A percentile compares a stretch with the other conserved stretches of the same genome.
phyloP scores from a whole-genome alignment of 2,329 filamentous ascomycete genomes.

The Aspergillus neotritici region DNA sequence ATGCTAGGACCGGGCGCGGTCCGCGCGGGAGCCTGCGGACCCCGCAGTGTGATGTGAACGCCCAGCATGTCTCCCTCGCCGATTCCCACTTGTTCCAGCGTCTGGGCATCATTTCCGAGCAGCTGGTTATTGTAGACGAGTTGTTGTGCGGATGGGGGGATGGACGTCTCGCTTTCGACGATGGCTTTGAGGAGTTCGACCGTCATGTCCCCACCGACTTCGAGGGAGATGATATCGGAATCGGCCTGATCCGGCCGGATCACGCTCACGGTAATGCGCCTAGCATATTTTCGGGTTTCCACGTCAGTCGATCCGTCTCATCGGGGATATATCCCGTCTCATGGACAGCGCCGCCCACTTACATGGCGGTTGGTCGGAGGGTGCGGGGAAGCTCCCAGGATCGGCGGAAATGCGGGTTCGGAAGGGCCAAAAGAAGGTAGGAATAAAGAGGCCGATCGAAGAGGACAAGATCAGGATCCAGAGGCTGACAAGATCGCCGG shows the following conservation, averaged over 20 bases:
- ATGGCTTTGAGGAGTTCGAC: conserved; percentile 80
- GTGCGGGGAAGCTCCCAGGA: conserved; percentile 16
- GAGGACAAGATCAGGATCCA: background rate
- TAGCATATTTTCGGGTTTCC: conserved; percentile 33
- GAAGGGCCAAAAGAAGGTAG: background rate
- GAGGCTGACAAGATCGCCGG: too few species aligned
- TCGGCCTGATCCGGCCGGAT: conserved; percentile 66
- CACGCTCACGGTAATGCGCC: conserved; percentile 84
- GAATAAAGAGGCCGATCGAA: background rate
- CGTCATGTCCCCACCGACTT: conserved; percentile 76
- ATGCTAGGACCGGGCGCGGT: conserved; percentile 24
- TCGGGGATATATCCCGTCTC: too few species aligned
- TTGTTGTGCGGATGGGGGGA: conserved; percentile 68
- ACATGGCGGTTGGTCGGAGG: conserved; percentile 14
- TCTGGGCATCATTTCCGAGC: conserved; percentile 70
- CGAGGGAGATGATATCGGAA: conserved; percentile 71
- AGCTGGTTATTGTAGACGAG: conserved; percentile 86
- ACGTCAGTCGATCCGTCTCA: too few species aligned
- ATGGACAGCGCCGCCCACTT: conserved; percentile 5
- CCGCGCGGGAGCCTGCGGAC: conserved; percentile 26
- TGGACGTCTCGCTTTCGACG: conserved; percentile 74
- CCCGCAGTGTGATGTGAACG: conserved; percentile 59
- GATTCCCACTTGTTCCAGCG: conserved; percentile 73
- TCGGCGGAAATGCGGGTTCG: background rate
- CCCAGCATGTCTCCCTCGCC: conserved; percentile 88